Percentiles rank a stretch among this genome's conserved stretches.
These are phyloP conservation scores for Carpinus viminea DNA, from an alignment of 306 rosid genomes.

Conservation along the genomic window DNA sequence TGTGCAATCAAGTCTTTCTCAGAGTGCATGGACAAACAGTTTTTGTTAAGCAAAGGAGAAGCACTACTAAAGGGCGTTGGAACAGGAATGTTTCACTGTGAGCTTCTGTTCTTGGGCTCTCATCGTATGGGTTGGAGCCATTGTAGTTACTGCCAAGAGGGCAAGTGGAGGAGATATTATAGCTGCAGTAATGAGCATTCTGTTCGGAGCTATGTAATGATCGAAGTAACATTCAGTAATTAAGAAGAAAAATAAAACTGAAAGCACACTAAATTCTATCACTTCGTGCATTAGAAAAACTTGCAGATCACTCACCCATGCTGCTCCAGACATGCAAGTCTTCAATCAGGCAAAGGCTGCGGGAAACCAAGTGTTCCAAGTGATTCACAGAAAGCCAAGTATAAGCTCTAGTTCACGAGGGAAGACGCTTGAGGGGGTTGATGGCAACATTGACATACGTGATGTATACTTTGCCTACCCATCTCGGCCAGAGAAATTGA, in stretches of 20 bases:
- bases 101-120: constrained; percentile 81
- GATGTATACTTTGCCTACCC: constrained; percentile 73
- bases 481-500: constrained; percentile 62
- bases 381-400: constrained; percentile 66
- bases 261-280: neutral
- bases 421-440: constrained; percentile 35
- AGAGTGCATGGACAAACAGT: constrained; percentile 57
- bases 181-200: constrained; percentile 87
- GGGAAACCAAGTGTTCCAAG: constrained; percentile 78
- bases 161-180: constrained; percentile 73
- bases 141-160: constrained; percentile 55
- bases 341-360: constrained; percentile 93
- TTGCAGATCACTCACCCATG: constrained; percentile 73
- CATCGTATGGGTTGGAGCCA: constrained; percentile 86
- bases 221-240: neutral
- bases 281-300: neutral
- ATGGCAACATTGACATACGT: constrained; percentile 55
- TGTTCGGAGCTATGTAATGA: constrained; percentile 86
- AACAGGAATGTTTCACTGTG: constrained; percentile 78
- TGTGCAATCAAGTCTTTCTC: constrained; percentile 55
- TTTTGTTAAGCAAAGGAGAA: constrained; percentile 62
- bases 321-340: constrained; percentile 89
- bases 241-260: neutral
- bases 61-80: constrained; percentile 84
- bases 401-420: constrained; percentile 52